Conservation (phyloP, 2,329 filamentous ascomycete species). For the Fonsecaea erecta region DNA sequence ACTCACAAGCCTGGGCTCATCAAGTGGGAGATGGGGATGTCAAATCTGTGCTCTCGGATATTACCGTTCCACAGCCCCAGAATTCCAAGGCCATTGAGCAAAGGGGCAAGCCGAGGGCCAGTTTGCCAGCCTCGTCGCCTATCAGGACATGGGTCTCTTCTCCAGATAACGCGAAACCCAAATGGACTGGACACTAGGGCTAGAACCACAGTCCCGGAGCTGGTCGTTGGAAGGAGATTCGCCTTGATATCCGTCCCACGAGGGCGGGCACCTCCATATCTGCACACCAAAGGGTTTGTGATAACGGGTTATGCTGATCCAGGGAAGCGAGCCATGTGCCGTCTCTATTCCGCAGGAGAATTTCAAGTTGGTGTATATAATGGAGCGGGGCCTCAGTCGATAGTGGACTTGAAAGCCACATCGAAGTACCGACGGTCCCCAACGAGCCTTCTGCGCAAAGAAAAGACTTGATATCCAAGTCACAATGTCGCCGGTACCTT, state of each 20-base stretch:
- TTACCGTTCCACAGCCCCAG: background rate
- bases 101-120: background rate
- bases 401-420: background rate
- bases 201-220: background rate
- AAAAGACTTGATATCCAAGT: background rate
- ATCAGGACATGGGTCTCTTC: background rate
- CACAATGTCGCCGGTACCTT: constrained; percentile 20
- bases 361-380: background rate
- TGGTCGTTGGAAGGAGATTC: background rate
- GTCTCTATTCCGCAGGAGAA: background rate
- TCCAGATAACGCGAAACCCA: constrained; percentile 13
- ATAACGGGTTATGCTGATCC: background rate
- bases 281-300: background rate
- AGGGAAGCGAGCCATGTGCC: background rate
- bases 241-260: background rate
- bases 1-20: background rate
- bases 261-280: constrained; percentile 8
- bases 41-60: constrained; percentile 6
- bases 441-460: background rate
- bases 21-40: constrained; percentile 1
- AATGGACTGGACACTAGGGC: background rate
- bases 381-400: background rate
- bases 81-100: background rate
- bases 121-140: background rate
- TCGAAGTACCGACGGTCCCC: background rate